phyloP scores from a whole-genome alignment of 2,329 filamentous ascomycete genomes.

The Alternaria longipes region DNA sequence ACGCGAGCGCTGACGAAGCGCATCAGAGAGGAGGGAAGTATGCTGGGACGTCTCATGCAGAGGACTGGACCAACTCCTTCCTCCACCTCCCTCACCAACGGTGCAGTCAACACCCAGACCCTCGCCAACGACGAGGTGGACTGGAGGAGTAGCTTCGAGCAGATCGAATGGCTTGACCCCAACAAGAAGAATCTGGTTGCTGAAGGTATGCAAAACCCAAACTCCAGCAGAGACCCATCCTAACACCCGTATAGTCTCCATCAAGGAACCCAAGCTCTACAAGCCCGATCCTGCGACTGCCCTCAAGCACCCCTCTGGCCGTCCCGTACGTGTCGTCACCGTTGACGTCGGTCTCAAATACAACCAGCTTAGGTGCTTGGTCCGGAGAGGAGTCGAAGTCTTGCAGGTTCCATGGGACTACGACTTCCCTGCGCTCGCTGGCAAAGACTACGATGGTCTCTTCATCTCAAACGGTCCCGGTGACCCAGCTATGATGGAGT shows the following conservation, averaged over 20 bases:
- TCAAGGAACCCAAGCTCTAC: constrained; percentile 85
- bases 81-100: constrained; percentile 50
- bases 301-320: constrained; percentile 87
- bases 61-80: constrained; percentile 62
- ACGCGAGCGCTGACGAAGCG: constrained; percentile 93
- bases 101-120: constrained; percentile 43
- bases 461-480: constrained; percentile 98
- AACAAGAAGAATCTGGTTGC: constrained; percentile 92
- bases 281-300: constrained; percentile 74
- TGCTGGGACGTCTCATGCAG: constrained; percentile 89
- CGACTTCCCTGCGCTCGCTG: constrained; percentile 79
- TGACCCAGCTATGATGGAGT: constrained; percentile 85
- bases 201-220: constrained; percentile 71
- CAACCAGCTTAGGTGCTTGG: constrained; percentile 94
- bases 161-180: constrained; percentile 88
- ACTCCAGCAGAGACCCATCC: constrained; percentile 18
- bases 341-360: constrained; percentile 98
- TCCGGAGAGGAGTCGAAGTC: constrained; percentile 91
- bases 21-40: constrained; percentile 92
- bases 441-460: constrained; percentile 90
- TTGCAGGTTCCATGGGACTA: constrained; percentile 96
- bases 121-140: constrained; percentile 44
- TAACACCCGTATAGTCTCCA: constrained; percentile 74
- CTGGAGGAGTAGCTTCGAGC: constrained; percentile 73
- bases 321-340: constrained; percentile 85